Conservation (phyloP, 139 green algal species). For the Chlorella vulgaris region DNA sequence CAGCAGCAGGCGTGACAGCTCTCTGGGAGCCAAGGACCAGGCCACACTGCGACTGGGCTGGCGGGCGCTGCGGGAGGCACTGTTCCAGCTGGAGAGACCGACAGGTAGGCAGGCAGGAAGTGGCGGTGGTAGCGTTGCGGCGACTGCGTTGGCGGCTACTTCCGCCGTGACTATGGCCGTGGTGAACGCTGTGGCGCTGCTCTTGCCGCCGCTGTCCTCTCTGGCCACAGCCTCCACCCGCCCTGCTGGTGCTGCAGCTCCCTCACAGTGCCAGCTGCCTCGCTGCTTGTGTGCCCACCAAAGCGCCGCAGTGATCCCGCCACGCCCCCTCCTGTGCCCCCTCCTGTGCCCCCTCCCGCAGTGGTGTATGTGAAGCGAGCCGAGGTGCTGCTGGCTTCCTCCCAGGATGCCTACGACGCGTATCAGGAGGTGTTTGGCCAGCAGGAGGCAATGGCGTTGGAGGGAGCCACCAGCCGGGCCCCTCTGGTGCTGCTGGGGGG, state of each 20-base stretch:
- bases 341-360: background rate
- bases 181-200: too few relatives aligned
- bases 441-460: background rate
- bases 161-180: too few relatives aligned
- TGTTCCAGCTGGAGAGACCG: conserved; percentile 1
- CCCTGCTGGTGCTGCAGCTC: too few relatives aligned
- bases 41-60: conserved; percentile 29
- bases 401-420: background rate
- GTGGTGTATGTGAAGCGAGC: conserved; percentile 29
- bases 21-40: too few relatives aligned
- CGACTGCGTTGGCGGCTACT: too few relatives aligned
- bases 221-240: too few relatives aligned
- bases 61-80: conserved; percentile 21
- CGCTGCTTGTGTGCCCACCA: too few relatives aligned
- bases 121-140: background rate
- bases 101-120: background rate
- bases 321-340: background rate
- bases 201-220: too few relatives aligned
- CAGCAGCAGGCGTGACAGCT: background rate
- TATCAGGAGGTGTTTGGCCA: background rate
- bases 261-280: too few relatives aligned
- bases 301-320: too few relatives aligned
- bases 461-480: conserved; percentile 3
- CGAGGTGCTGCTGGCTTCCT: conserved; percentile 17
- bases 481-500: conserved; percentile 27